Evolutionary conservation across 441 rosid genomes (phyloP).

Genomic region (Populus trichocarpa): DNA sequence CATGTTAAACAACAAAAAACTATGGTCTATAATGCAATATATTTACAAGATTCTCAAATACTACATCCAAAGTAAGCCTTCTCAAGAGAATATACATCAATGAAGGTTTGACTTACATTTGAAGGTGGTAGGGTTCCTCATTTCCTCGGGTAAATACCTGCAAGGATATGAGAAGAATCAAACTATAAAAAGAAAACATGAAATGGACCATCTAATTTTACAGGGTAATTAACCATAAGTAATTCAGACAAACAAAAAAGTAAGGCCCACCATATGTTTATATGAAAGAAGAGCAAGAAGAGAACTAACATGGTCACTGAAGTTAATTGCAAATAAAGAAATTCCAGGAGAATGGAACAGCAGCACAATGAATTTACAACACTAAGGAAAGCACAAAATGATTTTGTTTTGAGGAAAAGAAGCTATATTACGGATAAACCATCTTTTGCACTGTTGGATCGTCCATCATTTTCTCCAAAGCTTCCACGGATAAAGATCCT

Average conservation of each 20-base stretch:
- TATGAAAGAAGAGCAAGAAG: not conserved
- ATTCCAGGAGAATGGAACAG: not conserved
- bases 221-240: not conserved
- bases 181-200: not conserved
- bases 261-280: not conserved
- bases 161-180: conserved; percentile 20
- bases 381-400: not conserved
- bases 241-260: not conserved
- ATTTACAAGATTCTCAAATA: not conserved
- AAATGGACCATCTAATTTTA: not conserved
- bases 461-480: conserved; percentile 95
- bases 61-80: conserved; percentile 4
- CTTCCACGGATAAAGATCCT: conserved; percentile 71
- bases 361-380: not conserved
- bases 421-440: conserved; percentile 89
- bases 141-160: conserved; percentile 93
- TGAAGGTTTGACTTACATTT: conserved; percentile 61
- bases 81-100: not conserved
- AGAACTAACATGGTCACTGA: not conserved
- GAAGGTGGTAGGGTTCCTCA: conserved; percentile 88
- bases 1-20: not conserved
- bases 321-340: not conserved
- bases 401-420: conserved; percentile 8
- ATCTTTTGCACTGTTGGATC: conserved; percentile 97
- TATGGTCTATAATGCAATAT: not conserved